Base-by-base conservation (phyloP, 2,329 filamentous ascomycete genomes). In the Phaeosphaeria sp. region DNA sequence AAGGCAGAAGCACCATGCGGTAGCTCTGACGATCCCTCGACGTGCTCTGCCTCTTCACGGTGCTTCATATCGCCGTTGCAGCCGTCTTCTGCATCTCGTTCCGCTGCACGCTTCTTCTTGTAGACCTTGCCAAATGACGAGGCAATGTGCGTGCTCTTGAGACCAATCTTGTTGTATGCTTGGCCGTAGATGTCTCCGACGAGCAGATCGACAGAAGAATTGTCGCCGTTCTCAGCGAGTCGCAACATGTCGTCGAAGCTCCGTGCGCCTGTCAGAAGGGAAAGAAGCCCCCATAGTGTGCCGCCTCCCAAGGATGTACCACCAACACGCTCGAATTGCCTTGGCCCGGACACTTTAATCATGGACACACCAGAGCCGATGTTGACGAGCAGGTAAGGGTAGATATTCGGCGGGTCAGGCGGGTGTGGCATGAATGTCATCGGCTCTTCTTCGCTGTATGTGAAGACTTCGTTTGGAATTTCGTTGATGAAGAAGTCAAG, bases 401-500 rank as follows among this genome's bases (percentile, higher is more conserved):
- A 98, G 58, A 97, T 92, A 51, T 74, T 74, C 0, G 74, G 64
- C 17, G 73, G 73, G 66, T 94, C 88, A n/a, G 88, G 83, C 45
- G 84, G 83, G 1, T 92, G 88, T 59, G 89, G 87, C 65, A 90
- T 88, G 74, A 97, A 98, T 71, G 92, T 87, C 91, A 97, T 96
- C 4, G 93, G 93, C 68, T 95, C 89, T 33, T 77, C 71, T 57
- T 80, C 94, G 74, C 91, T 93, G 79, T 98, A 98, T 20, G 93
- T 97, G 74, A 99, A 99, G 53, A 99, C 94, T 79, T 99, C 95
- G 67, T 91, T 88, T 20, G 95, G 95, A 58, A 99, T 98, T 76
- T 98, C 93, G 64, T 92, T 96, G 74, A 98, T 98, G 83, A 99
- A 98, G 81, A 98, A 99, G 76, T 99, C 95, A 44, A 99, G 88